phyloP scores from a whole-genome alignment of 169 alveolate species.

The Plasmodium fragile region DNA sequence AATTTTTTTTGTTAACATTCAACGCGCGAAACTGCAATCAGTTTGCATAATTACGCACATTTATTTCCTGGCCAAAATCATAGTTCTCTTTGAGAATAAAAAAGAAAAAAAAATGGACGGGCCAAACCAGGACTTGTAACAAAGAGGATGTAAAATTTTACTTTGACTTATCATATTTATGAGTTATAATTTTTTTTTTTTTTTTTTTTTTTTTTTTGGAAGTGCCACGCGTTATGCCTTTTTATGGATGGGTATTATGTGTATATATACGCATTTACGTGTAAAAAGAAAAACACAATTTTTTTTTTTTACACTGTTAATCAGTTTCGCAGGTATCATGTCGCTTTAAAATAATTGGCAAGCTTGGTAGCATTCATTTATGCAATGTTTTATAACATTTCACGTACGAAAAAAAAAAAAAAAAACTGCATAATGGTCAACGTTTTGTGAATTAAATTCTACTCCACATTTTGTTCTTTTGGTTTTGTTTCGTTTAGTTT shows the following conservation, averaged over 20 bases:
- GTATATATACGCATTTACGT: background rate
- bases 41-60: background rate
- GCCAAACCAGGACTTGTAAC: background rate
- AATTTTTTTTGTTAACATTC: background rate
- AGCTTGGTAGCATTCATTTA: constrained; percentile 9
- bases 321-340: background rate
- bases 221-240: background rate
- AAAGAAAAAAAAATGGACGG: constrained; percentile 1
- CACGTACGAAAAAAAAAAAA: background rate
- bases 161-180: background rate
- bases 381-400: background rate
- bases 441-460: background rate
- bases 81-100: background rate
- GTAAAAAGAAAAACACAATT: background rate
- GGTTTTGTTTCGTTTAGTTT: background rate
- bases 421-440: background rate
- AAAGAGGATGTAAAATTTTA: background rate
- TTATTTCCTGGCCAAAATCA: background rate
- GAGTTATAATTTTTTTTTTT: background rate
- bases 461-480: background rate
- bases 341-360: background rate
- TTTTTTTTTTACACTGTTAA: background rate
- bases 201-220: background rate
- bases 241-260: background rate
- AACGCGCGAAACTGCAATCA: background rate